Conservation (phyloP, 2,329 filamentous ascomycete species). For the Purpureocillium takamizusanense region DNA sequence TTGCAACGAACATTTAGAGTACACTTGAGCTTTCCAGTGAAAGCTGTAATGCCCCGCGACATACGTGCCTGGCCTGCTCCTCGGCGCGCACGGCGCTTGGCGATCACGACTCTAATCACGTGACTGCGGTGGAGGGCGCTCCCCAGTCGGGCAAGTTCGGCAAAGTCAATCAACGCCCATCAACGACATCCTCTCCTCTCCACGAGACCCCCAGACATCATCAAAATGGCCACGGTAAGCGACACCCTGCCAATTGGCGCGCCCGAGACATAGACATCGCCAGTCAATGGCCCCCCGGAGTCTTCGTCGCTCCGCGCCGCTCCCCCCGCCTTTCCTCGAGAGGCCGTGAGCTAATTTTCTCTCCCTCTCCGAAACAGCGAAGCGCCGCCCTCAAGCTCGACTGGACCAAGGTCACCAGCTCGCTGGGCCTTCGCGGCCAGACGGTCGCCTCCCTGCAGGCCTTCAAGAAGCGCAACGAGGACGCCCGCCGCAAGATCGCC, state of each 20-base stretch:
- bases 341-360: slow-evolving; percentile 46
- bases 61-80: too few relatives aligned
- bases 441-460: slow-evolving; percentile 84
- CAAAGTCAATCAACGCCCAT: slow-evolving; percentile 35
- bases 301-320: background rate
- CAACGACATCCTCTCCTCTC: slow-evolving; percentile 42
- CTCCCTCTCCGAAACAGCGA: slow-evolving; percentile 50
- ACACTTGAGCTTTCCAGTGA: too few relatives aligned
- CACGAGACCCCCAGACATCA: slow-evolving; percentile 34
- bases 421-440: slow-evolving; percentile 92
- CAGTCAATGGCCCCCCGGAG: background rate
- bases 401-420: slow-evolving; percentile 91
- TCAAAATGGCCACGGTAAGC: slow-evolving; percentile 65
- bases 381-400: slow-evolving; percentile 99
- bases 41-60: too few relatives aligned
- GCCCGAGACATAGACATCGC: background rate
- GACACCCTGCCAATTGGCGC: slow-evolving; percentile 18
- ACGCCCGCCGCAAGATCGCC: slow-evolving; percentile 89
- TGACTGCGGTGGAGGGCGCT: too few relatives aligned
- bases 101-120: slow-evolving; percentile 1
- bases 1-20: too few relatives aligned
- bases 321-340: background rate
- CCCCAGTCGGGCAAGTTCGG: slow-evolving; percentile 28
- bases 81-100: too few relatives aligned
- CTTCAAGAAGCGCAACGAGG: slow-evolving; percentile 99